Conservation (phyloP, 495 filamentous ascomycete species). For the Penicillium steckii region DNA sequence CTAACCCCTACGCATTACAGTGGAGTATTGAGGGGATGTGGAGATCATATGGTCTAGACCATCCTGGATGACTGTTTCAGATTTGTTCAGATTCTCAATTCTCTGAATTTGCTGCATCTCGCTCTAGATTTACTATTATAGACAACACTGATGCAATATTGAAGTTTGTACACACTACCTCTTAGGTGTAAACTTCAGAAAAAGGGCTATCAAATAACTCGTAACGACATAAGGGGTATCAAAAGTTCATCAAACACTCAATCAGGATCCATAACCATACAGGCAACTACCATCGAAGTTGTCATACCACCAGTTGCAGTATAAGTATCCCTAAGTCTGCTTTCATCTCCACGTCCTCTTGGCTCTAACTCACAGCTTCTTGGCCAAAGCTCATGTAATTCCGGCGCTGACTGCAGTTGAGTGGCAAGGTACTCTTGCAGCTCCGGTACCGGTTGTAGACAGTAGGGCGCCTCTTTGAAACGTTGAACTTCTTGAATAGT, state of each 20-base stretch:
- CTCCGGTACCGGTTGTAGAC: conserved; percentile 76
- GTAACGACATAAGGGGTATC: background rate
- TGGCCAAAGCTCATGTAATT: conserved; percentile 93
- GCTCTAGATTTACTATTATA: no score
- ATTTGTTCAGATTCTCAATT: no score
- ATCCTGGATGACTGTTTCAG: no score
- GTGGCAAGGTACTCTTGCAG: conserved; percentile 88
- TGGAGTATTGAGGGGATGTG: no score
- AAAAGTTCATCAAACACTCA: background rate
- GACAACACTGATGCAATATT: no score
- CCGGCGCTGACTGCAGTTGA: conserved; percentile 79
- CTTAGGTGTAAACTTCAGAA: background rate
- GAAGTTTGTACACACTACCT: no score
- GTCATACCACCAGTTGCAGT: conserved; percentile 50
- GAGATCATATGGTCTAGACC: no score
- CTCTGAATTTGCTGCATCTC: no score
- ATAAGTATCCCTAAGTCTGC: conserved; percentile 45
- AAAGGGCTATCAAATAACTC: background rate
- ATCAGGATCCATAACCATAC: conserved; percentile 22
- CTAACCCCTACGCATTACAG: no score
- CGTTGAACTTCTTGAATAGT: conserved; percentile 90
- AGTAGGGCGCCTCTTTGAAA: conserved; percentile 86
- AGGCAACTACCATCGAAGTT: conserved; percentile 25
- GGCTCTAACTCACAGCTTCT: conserved; percentile 83
- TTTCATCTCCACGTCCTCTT: conserved; percentile 75